phyloP scores from a whole-genome alignment of 176 grass and related monocot genomes.

The Avena atlantica region DNA sequence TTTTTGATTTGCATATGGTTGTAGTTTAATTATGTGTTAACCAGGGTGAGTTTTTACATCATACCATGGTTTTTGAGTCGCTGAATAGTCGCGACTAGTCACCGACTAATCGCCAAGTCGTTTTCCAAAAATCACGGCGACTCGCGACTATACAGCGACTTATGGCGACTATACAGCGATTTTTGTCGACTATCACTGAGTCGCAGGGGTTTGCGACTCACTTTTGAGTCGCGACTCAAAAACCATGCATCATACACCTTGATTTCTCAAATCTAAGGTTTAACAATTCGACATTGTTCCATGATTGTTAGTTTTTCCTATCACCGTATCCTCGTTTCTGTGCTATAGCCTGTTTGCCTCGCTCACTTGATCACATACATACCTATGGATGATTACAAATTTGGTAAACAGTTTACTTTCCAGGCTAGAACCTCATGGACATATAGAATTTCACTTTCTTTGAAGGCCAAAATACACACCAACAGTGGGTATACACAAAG shows the following conservation, averaged over 20 bases:
- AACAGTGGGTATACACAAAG: background rate
- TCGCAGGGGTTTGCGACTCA: no score
- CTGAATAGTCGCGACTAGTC: no score
- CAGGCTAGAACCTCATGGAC: background rate
- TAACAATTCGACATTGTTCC: background rate
- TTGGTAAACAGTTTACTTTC: background rate
- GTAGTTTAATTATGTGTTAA: background rate
- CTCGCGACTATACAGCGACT: no score
- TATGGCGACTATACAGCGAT: no score
- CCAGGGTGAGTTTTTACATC: background rate
- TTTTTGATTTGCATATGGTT: background rate
- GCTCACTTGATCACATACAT: background rate
- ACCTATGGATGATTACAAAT: no score
- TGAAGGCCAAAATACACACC: background rate
- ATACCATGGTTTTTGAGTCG: no score
- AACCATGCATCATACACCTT: background rate
- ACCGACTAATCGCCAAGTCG: no score
- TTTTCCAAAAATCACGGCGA: no score
- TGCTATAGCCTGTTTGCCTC: background rate
- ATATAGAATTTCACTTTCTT: background rate
- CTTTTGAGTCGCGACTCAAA: no score
- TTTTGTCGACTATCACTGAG: no score
- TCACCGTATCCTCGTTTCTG: background rate
- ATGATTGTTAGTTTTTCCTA: background rate
- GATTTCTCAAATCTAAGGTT: background rate